phyloP scores from a whole-genome alignment of 163 green algal species.

The Scenedesmus sp. region DNA sequence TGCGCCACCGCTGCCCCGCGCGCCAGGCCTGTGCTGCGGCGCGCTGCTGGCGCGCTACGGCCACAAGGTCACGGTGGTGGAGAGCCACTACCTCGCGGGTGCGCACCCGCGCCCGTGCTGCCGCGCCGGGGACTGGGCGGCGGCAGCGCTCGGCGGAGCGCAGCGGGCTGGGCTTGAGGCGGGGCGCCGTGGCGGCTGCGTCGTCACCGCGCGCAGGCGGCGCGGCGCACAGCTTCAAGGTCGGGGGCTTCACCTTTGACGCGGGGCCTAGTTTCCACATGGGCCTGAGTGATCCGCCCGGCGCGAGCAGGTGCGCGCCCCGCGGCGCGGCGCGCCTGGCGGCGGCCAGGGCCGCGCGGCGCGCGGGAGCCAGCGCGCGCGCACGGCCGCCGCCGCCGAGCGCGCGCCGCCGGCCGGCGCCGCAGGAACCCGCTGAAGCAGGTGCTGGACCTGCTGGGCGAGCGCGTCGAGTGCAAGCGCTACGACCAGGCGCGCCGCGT shows the following conservation, averaged over 20 bases:
- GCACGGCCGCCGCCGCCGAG: too few relatives aligned
- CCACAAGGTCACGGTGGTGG: slow-evolving; percentile 81
- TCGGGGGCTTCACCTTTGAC: slow-evolving; percentile 83
- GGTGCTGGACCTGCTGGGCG: slow-evolving; percentile 81
- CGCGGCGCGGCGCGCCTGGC: too few relatives aligned
- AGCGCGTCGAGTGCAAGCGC: slow-evolving; percentile 69
- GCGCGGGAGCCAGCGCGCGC: too few relatives aligned
- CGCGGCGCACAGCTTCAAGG: slow-evolving; percentile 82
- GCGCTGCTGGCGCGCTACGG: slow-evolving; percentile 81
- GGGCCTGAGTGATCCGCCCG: slow-evolving; percentile 63
- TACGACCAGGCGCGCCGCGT: slow-evolving; percentile 75
- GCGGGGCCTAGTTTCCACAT: slow-evolving; percentile 91
- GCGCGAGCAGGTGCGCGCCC: too few relatives aligned
- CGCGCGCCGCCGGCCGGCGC: too few relatives aligned
- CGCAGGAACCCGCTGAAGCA: slow-evolving; percentile 87
- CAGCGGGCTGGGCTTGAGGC: too few relatives aligned
- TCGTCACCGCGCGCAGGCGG: slow-evolving; percentile 65
- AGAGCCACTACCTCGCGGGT: slow-evolving; percentile 85
- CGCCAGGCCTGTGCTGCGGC: slow-evolving; percentile 80
- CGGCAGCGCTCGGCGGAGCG: too few relatives aligned
- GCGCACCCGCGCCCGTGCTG: too few relatives aligned
- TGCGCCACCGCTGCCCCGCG: background rate
- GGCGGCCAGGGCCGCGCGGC: too few relatives aligned
- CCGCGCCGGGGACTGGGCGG: too few relatives aligned
- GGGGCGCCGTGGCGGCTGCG: too few relatives aligned